Evolutionary conservation across 306 rosid species (phyloP).

Genomic region (Cotoneaster glaucophyllus): DNA sequence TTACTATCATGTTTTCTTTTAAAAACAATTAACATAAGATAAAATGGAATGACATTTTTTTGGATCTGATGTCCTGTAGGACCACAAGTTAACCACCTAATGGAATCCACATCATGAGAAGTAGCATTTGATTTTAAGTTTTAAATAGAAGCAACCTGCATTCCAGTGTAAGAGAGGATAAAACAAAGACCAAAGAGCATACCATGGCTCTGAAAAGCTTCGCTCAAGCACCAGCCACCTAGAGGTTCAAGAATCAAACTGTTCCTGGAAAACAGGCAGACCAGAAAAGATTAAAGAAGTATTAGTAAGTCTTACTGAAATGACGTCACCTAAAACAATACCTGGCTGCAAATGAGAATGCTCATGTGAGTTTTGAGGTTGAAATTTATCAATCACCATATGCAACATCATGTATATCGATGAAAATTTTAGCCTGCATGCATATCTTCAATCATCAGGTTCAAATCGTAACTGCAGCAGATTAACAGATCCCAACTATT

Average conservation of each 20-base stretch:
- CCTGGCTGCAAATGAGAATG: slow-evolving; percentile 26
- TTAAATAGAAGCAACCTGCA: neutral
- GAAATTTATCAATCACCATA: slow-evolving; percentile 18
- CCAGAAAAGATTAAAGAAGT: slow-evolving; percentile 4
- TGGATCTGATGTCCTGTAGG: neutral
- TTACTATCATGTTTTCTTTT: neutral
- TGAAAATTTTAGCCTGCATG: slow-evolving; percentile 27
- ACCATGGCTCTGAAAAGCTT: slow-evolving; percentile 26
- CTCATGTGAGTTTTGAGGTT: slow-evolving; percentile 1
- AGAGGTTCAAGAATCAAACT: slow-evolving; percentile 15
- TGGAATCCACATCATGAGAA: neutral
- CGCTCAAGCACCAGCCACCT: slow-evolving; percentile 9
- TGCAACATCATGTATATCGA: slow-evolving; percentile 19
- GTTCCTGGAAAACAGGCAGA: slow-evolving; percentile 25
- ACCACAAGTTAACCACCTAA: neutral
- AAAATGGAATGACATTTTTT: neutral
- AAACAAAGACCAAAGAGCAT: neutral
- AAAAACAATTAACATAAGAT: neutral
- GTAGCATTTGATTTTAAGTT: neutral
- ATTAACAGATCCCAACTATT: neutral
- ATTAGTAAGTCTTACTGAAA: neutral
- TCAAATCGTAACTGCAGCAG: slow-evolving; percentile 13
- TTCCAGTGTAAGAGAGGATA: neutral
- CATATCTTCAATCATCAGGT: slow-evolving; percentile 9
- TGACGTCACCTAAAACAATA: slow-evolving; percentile 19